phyloP scores from a whole-genome alignment of 2,329 filamentous ascomycete genomes.

The Dothideomycetes sp. region DNA sequence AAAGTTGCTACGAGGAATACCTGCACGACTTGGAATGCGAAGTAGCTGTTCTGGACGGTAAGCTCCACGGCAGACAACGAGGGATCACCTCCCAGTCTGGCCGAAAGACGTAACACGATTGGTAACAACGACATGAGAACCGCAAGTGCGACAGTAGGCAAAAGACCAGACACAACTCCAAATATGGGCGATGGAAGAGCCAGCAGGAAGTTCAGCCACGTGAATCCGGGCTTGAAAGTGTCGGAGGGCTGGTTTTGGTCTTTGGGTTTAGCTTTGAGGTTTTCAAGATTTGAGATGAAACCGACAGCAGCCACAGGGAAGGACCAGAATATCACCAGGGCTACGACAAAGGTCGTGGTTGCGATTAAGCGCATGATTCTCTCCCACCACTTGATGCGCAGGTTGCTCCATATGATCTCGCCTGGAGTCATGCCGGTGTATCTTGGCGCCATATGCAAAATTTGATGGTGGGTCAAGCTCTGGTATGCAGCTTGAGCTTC shows the following conservation, averaged over 20 bases:
- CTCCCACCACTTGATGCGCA: constrained; percentile 59
- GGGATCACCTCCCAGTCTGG: constrained; percentile 70
- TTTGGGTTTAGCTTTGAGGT: constrained; percentile 42
- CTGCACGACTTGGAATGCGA: constrained; percentile 81
- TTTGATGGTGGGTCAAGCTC: constrained; percentile 75
- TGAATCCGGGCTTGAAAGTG: constrained; percentile 9
- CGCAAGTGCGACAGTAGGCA: constrained; percentile 70
- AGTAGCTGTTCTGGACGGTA: constrained; percentile 85
- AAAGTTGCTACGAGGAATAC: constrained; percentile 84
- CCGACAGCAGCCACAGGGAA: constrained; percentile 70
- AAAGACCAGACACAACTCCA: constrained; percentile 73
- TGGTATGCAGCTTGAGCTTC: constrained; percentile 84
- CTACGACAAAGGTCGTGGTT: constrained; percentile 63
- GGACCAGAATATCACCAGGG: constrained; percentile 79
- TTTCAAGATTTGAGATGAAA: constrained; percentile 73
- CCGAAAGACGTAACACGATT: constrained; percentile 69
- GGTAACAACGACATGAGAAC: constrained; percentile 82
- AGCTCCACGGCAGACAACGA: constrained; percentile 74
- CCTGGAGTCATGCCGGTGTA: constrained; percentile 73
- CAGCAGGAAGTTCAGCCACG: constrained; percentile 64
- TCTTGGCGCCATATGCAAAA: constrained; percentile 76
- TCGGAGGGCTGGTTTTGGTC: constrained; percentile 3
- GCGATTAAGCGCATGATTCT: constrained; percentile 61
- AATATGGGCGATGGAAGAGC: constrained; percentile 61
- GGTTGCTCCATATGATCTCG: constrained; percentile 81